These are phyloP conservation scores for Corchorus capsularis DNA, from an alignment of 345 rosid genomes.

Conservation along the genomic window DNA sequence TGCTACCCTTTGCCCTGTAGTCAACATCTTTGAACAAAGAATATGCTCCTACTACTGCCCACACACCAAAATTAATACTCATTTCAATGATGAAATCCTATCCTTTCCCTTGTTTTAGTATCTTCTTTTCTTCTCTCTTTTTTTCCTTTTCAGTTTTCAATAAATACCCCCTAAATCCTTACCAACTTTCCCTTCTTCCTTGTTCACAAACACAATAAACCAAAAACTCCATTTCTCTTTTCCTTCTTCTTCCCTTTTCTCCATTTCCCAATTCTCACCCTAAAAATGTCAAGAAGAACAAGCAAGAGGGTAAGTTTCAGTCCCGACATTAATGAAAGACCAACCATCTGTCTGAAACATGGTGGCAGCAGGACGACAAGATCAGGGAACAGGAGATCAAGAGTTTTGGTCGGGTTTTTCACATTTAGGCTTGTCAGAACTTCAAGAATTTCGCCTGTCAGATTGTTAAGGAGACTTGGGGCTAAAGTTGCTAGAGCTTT, in stretches of 20 bases:
- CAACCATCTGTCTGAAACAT: constrained; percentile 43
- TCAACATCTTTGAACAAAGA: constrained; percentile 33
- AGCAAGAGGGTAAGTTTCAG: constrained; percentile 72
- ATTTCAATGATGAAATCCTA: constrained; percentile 16
- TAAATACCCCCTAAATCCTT: constrained; percentile 41
- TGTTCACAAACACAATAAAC: constrained; percentile 21
- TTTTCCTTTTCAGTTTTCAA: constrained; percentile 10
- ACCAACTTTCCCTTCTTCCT: constrained; percentile 31
- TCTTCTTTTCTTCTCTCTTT: background rate
- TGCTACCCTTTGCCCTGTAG: background rate
- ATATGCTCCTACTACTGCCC: background rate
- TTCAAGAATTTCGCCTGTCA: constrained; percentile 45
- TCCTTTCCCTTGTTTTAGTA: constrained; percentile 15
- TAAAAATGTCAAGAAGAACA: constrained; percentile 55
- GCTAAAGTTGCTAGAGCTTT: constrained; percentile 58
- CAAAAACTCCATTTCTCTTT: background rate
- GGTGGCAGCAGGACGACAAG: constrained; percentile 30
- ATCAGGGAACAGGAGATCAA: constrained; percentile 32
- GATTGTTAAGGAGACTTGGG: constrained; percentile 52
- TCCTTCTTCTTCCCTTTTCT: background rate
- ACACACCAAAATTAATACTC: background rate
- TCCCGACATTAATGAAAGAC: constrained; percentile 53
- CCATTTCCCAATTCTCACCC: constrained; percentile 2
- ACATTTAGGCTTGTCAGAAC: constrained; percentile 42
- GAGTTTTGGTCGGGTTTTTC: constrained; percentile 45